phyloP scores from a whole-genome alignment of 805 yeast genomes.

The Starmera dryadoides region DNA sequence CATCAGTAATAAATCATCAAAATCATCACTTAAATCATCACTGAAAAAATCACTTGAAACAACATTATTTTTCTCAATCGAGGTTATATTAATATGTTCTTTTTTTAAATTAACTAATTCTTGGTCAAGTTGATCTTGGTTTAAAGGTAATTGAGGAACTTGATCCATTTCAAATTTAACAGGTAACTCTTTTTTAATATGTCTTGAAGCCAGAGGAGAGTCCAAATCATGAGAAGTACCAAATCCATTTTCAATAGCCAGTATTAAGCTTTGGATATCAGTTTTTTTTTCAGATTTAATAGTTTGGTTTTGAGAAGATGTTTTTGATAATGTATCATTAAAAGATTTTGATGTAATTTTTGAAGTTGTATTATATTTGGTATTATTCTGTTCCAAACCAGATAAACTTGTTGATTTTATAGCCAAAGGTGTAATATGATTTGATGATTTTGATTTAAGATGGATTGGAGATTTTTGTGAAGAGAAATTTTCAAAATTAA shows the following conservation, averaged over 20 bases:
- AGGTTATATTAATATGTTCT: neutral
- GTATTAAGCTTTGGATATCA: conserved; percentile 14
- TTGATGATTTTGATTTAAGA: neutral
- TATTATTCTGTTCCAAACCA: too few relatives aligned
- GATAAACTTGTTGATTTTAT: too few relatives aligned
- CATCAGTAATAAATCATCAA: conserved; percentile 8
- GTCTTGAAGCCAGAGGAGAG: too few relatives aligned
- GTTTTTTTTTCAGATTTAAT: conserved; percentile 3
- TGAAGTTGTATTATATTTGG: too few relatives aligned
- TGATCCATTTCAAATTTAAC: too few relatives aligned
- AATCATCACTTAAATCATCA: conserved; percentile 21
- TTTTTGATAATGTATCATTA: conserved; percentile 4
- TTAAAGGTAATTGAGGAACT: too few relatives aligned
- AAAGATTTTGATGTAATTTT: neutral
- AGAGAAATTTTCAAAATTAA: conserved; percentile 16
- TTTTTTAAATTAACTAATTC: conserved; percentile 7
- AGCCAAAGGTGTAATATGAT: too few relatives aligned
- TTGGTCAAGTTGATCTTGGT: too few relatives aligned
- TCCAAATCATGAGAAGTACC: neutral
- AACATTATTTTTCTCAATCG: conserved; percentile 5
- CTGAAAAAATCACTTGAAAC: conserved; percentile 15
- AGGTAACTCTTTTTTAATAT: too few relatives aligned
- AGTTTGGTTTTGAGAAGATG: conserved; percentile 1
- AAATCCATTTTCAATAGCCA: conserved; percentile 6
- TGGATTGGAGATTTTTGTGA: conserved; percentile 3